These are phyloP conservation scores for Vaccinium myrtillus DNA, from an alignment of 148 eudicot genomes.

Conservation along the genomic window DNA sequence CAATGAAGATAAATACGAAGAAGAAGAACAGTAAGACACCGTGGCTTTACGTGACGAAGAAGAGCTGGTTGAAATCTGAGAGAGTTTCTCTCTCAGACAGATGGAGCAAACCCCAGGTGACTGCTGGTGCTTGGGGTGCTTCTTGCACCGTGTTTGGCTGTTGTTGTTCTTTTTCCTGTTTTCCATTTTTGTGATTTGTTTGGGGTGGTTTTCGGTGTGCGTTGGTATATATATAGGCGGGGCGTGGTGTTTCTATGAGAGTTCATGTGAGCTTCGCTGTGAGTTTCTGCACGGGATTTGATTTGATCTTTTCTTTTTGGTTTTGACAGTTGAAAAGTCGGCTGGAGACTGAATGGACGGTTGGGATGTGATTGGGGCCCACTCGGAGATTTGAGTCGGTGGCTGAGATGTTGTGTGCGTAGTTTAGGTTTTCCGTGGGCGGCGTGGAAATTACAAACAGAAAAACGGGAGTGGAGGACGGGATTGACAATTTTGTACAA, in stretches of 20 bases:
- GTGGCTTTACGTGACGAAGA: not conserved
- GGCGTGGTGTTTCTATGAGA: slow-evolving; percentile 36
- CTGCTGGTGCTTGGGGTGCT: slow-evolving; percentile 81
- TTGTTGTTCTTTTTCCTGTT: slow-evolving; percentile 23
- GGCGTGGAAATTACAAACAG: not conserved
- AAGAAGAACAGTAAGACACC: slow-evolving; percentile 32
- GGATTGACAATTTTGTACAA: not conserved
- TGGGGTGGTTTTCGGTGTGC: not conserved
- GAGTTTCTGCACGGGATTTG: slow-evolving; percentile 21
- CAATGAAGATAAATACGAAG: slow-evolving; percentile 40
- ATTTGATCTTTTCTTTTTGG: slow-evolving; percentile 4
- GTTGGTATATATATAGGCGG: slow-evolving; percentile 4
- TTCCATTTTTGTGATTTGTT: slow-evolving; percentile 15
- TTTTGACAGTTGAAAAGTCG: slow-evolving; percentile 34
- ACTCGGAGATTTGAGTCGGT: not conserved
- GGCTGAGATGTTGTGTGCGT: slow-evolving; percentile 17
- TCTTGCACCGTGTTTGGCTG: slow-evolving; percentile 50
- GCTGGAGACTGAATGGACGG: slow-evolving; percentile 8
- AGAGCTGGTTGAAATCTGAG: slow-evolving; percentile 27
- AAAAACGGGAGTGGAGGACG: not conserved
- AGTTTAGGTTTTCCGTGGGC: not conserved
- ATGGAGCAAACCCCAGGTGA: slow-evolving; percentile 87
- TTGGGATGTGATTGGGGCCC: not conserved
- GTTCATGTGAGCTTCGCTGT: slow-evolving; percentile 54
- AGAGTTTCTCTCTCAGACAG: slow-evolving; percentile 60